Percentiles rank a stretch among this genome's conserved stretches.
Evolutionary conservation across 176 grass and related monocot species (phyloP).

Genomic region (Triticum dicoccoides): DNA sequence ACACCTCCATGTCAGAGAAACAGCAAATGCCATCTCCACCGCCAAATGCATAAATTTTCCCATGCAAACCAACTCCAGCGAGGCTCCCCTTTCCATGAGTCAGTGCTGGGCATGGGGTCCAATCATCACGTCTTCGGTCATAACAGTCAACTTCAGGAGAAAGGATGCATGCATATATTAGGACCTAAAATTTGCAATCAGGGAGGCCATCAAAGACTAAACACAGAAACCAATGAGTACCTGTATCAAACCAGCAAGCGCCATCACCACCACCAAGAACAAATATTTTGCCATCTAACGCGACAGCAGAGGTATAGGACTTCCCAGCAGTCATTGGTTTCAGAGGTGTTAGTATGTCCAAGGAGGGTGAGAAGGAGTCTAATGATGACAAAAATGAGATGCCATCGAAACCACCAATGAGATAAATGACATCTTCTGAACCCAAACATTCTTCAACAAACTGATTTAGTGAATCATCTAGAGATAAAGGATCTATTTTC

Average conservation of each 20-base stretch:
- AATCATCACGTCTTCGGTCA: slow-evolving; percentile 59
- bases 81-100: slow-evolving; percentile 57
- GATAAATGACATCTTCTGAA: slow-evolving; percentile 76
- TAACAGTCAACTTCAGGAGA: slow-evolving; percentile 69
- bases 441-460: slow-evolving; percentile 73
- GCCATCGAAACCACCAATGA: slow-evolving; percentile 71
- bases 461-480: slow-evolving; percentile 55
- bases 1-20: slow-evolving; percentile 67
- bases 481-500: slow-evolving; percentile 54
- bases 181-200: background rate
- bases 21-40: slow-evolving; percentile 60
- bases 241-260: slow-evolving; percentile 67
- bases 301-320: slow-evolving; percentile 62
- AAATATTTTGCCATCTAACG: slow-evolving; percentile 69
- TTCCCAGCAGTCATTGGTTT: slow-evolving; percentile 51
- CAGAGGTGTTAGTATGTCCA: slow-evolving; percentile 71
- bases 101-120: slow-evolving; percentile 52
- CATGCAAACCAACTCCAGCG: slow-evolving; percentile 50
- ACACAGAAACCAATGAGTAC: slow-evolving; percentile 35
- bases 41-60: slow-evolving; percentile 65
- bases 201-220: background rate
- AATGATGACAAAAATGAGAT: slow-evolving; percentile 51
- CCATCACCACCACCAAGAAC: slow-evolving; percentile 74
- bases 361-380: slow-evolving; percentile 69
- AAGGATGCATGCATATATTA: slow-evolving; percentile 22